phyloP scores from a whole-genome alignment of 352 stramenopile genomes.

The Pythium oligandrum region DNA sequence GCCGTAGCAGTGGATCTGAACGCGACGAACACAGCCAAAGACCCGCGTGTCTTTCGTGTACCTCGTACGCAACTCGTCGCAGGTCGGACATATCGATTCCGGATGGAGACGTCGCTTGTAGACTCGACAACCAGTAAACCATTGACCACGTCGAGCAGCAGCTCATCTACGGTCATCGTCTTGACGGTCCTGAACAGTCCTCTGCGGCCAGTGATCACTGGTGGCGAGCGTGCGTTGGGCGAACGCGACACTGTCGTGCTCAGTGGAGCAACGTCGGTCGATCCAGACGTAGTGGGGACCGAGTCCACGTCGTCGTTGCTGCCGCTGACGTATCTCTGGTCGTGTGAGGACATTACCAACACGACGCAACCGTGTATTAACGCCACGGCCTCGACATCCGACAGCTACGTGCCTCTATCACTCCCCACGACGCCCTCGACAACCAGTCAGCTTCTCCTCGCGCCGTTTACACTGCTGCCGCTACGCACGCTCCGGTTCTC shows the following conservation, averaged over 20 bases:
- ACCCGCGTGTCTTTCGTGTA: slow-evolving; percentile 56
- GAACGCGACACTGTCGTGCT: slow-evolving; percentile 46
- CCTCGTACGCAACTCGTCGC: slow-evolving; percentile 27
- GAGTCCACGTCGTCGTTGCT: too few relatives aligned
- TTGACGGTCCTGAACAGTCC: slow-evolving; percentile 37
- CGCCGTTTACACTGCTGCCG: slow-evolving; percentile 38
- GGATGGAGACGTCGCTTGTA: slow-evolving; percentile 23
- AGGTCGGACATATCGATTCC: slow-evolving; percentile 52
- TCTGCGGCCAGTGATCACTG: slow-evolving; percentile 28
- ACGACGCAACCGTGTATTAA: slow-evolving; percentile 16
- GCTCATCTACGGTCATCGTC: slow-evolving; percentile 26
- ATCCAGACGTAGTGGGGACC: slow-evolving; percentile 35
- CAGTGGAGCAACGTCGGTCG: slow-evolving; percentile 34
- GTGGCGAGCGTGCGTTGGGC: slow-evolving; percentile 43
- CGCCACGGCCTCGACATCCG: slow-evolving; percentile 1
- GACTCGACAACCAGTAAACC: not conserved
- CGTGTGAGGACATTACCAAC: slow-evolving; percentile 32
- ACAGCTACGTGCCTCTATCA: not conserved
- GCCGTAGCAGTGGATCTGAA: slow-evolving; percentile 22
- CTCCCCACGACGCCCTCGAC: slow-evolving; percentile 9
- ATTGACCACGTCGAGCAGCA: not conserved
- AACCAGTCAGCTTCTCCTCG: slow-evolving; percentile 21
- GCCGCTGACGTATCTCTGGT: slow-evolving; percentile 45
- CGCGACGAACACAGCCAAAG: slow-evolving; percentile 45
- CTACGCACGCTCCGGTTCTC: slow-evolving; percentile 42